These are phyloP conservation scores for Pleurotus djamor DNA, from an alignment of 768 basidiomycete genomes.

Conservation along the genomic window DNA sequence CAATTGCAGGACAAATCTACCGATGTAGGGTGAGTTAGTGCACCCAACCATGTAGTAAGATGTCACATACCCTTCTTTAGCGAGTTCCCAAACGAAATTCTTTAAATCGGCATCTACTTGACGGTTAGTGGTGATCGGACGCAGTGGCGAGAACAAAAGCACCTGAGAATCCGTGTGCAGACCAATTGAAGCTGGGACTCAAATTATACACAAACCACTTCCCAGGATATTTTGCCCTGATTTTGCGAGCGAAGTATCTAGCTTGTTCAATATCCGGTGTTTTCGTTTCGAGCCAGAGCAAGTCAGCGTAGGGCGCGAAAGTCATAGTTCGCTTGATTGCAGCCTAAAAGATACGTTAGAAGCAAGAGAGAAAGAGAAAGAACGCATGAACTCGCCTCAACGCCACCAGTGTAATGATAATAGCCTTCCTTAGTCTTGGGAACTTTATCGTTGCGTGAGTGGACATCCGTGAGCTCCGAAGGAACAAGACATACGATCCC, in stretches of 20 bases:
- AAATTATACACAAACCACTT: conserved; percentile 95
- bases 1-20: conserved; percentile 85
- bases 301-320: conserved; percentile 85
- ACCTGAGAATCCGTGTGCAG: conserved; percentile 76
- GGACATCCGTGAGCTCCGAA: neutral
- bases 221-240: conserved; percentile 68
- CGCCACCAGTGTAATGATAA: conserved; percentile 82
- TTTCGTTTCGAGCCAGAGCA: conserved; percentile 93
- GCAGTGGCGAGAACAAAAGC: neutral
- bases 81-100: conserved; percentile 88
- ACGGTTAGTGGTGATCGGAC: neutral
- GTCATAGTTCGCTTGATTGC: conserved; percentile 79
- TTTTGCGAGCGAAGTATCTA: conserved; percentile 70
- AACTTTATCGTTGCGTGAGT: conserved; percentile 38
- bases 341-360: conserved; percentile 33
- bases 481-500: conserved; percentile 63
- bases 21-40: conserved; percentile 7
- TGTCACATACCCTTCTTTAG: conserved; percentile 70
- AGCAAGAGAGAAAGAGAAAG: neutral
- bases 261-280: conserved; percentile 83
- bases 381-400: conserved; percentile 42
- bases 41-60: neutral
- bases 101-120: conserved; percentile 66
- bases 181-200: conserved; percentile 94
- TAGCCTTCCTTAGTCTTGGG: conserved; percentile 91